Base-by-base conservation (phyloP, 2,329 filamentous ascomycete species). In the Capronia epimyces region DNA sequence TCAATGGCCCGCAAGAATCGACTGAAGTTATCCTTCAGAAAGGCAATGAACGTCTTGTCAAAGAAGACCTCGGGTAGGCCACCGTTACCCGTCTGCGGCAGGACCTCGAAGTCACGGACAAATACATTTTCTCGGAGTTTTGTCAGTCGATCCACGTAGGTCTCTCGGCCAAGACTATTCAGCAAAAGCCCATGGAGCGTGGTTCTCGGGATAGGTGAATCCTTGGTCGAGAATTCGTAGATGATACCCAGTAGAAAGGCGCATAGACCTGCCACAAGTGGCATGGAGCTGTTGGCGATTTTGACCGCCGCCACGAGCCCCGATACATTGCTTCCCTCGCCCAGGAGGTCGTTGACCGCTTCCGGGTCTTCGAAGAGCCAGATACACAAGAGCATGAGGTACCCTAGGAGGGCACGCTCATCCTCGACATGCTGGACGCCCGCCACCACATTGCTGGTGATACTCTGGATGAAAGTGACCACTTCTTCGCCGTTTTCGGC, bases 161-260 rank as follows among this genome's bases (percentile, higher is more conserved):
- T 84, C 61, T 95, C 89, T 59, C 90, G 83, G 32, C 89, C 88
- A 62, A 97, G 78, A 51, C 84, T 82, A 39, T 84, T 82, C 22
- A 81, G 76, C 29, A 98, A 74, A 22, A 96, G 79, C 20, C 86
- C 82, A 63, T 95, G 87, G 39, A 98, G 72, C 8, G 86, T 90
- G 20, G 82, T 77, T 54, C 93, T 80, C 4, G 91, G 81, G 45
- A 98, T 84, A 0, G 93, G 89, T 0, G 91, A 97, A 68, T 98
- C 93, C 65, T 95, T 95, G 0, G 91, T 96, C 8, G 91, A 97
- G 64, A 97, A 98, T 64, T 98, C 93, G 66, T 97, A 98, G 3
- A 93, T 78, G 16, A 94, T 84, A 8, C 91, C 93, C 1, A 97
- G 76, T 0, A 98, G 72, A 65, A 89, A 82, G 13, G 89, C 86